These are phyloP conservation scores for Phaeodactylum tricornutum DNA, from an alignment of 108 stramenopile species.

Conservation along the genomic window DNA sequence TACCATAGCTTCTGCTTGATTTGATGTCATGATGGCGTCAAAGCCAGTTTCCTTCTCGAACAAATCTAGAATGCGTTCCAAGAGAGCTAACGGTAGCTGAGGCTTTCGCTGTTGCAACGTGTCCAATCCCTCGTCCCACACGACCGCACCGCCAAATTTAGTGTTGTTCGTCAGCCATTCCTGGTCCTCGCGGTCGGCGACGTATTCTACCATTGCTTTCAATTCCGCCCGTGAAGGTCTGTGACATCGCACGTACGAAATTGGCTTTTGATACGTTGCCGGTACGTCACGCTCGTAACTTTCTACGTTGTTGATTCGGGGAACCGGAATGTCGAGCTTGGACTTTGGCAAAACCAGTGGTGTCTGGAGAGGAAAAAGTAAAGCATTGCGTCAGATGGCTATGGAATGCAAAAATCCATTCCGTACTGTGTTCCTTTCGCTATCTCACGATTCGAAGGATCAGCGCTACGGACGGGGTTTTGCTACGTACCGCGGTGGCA, in stretches of 20 bases:
- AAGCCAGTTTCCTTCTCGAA: conserved; percentile 80
- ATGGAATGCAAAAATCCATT: no score
- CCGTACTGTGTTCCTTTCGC: no score
- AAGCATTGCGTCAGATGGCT: no score
- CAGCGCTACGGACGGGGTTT: no score
- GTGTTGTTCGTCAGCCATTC: conserved; percentile 49
- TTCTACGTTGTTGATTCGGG: conserved; percentile 48
- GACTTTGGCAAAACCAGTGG: conserved; percentile 22
- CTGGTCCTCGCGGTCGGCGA: conserved; percentile 71
- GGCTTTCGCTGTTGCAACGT: conserved; percentile 6
- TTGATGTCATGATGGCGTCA: conserved; percentile 54
- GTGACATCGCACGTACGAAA: conserved; percentile 56
- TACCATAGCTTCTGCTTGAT: conserved; percentile 60
- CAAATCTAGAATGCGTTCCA: conserved; percentile 71
- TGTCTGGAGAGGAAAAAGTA: conserved; percentile 1
- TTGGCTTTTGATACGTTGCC: conserved; percentile 36
- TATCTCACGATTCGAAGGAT: no score
- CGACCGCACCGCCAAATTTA: conserved; percentile 47
- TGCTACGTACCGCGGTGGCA: conserved; percentile 29
- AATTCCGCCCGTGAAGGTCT: conserved; percentile 38
- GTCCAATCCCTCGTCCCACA: conserved; percentile 4
- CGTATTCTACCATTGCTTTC: conserved; percentile 46
- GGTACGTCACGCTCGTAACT: conserved; percentile 54
- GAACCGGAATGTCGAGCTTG: conserved; percentile 73
- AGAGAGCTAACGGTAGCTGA: conserved; percentile 31